Evolutionary conservation across 2,329 filamentous ascomycete species (phyloP).

Genomic region (Apiospora sp.): DNA sequence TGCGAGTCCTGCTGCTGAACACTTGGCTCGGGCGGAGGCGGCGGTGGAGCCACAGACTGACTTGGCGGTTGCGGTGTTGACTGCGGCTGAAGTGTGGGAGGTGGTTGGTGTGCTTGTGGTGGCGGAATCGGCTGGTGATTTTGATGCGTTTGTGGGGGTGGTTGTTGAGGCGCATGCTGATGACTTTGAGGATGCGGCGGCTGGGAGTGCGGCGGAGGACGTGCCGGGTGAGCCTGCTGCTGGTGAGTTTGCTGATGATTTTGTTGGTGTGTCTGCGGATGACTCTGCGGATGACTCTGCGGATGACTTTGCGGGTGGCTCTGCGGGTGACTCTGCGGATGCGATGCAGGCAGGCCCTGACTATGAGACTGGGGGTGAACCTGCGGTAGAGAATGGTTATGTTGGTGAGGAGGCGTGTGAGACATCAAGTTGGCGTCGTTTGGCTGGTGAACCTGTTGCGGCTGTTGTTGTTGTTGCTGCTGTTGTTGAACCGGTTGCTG

Average conservation of each 20-base stretch:
- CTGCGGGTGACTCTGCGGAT: conserved; percentile 22
- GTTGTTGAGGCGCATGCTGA: conserved; percentile 32
- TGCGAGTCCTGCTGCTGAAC: conserved; percentile 48
- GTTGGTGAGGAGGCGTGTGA: conserved; percentile 41
- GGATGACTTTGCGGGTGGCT: conserved; percentile 32
- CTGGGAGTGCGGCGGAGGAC: conserved; percentile 38
- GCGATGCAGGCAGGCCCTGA: conserved; percentile 27
- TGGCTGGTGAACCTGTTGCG: conserved; percentile 34
- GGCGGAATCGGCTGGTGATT: conserved; percentile 36
- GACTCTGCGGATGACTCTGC: conserved; percentile 33
- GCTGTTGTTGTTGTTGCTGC: conserved; percentile 41
- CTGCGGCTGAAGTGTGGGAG: conserved; percentile 38
- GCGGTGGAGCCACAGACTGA: conserved; percentile 45
- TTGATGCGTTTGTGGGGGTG: conserved; percentile 34
- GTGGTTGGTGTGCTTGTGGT: conserved; percentile 38
- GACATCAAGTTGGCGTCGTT: conserved; percentile 42
- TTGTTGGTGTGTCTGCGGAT: conserved; percentile 32
- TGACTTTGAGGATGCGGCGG: conserved; percentile 9
- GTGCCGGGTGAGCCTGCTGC: conserved; percentile 39
- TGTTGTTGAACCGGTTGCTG: conserved; percentile 38
- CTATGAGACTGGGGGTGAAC: conserved; percentile 30
- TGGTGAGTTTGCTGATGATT: conserved; percentile 35
- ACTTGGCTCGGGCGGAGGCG: conserved; percentile 39
- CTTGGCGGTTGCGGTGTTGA: conserved; percentile 38
- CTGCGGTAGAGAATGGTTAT: conserved; percentile 26